Base-by-base conservation (phyloP, 164 flowering plant species). In the Paratinospora sagittata region DNA sequence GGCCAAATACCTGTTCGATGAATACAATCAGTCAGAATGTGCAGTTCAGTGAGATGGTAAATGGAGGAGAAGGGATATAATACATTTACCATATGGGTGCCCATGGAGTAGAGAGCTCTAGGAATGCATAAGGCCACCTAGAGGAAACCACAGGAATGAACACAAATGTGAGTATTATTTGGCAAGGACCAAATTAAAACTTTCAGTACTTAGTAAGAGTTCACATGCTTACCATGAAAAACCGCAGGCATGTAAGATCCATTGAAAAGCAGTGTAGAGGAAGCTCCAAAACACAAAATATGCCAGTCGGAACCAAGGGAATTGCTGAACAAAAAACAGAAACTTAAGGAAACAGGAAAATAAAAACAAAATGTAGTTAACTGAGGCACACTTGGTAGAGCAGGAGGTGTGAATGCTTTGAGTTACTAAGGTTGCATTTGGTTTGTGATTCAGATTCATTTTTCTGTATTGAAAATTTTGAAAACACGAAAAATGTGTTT, bases 51-150 rank as follows among this genome's bases (percentile, higher is more conserved):
- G 23, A 63, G 65, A 41, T 70, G 12, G 52, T 1, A 19, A 43
- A 52, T 37, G 55, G 27, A n/a, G 0, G 2, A 12, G 23, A 19
- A 23, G 57, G 27, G 24, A 3, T 3, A 14, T 27, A 37, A 67
- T 24, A 24, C 10, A 52, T 39, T 70, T 85, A 92, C 97, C 97
- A 92, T 12, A 85, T 23, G 37, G 97, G 96, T 24, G 96, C 93
- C 91, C 87, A 88, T 30, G 88, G 81, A 2, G 85, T 83, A 16
- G 84, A 66, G 33, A 91, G 91, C 76, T 87, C 88, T 0, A 91
- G 90, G 75, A 91, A 91, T 47, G 95, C 90, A 75, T 93, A 93
- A 41, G 98, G 98, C 97, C 97, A 93, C 98, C 98, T 92, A 26
- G 34, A 30, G 34, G 34, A 30, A 30, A 30, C 2, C 34, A 63